phyloP scores from a whole-genome alignment of 257 asterid genomes.

The Plantago elongata region DNA sequence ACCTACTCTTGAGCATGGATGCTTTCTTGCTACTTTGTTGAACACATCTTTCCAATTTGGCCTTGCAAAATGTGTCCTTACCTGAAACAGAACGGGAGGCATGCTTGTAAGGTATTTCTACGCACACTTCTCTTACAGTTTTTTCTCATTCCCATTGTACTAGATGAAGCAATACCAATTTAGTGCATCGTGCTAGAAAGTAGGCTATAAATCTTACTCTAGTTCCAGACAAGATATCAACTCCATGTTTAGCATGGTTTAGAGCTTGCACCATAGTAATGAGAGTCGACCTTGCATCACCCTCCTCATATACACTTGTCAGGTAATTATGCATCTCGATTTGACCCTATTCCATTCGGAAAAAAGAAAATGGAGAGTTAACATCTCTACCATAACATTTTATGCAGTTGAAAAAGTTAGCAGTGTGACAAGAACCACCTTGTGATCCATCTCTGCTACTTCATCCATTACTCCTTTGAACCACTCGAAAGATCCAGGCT shows the following conservation, averaged over 20 bases:
- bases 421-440: conserved; percentile 34
- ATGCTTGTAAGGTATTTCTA: neutral
- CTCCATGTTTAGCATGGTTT: conserved; percentile 92
- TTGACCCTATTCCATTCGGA: conserved; percentile 53
- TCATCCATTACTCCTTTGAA: conserved; percentile 93
- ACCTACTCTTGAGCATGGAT: conserved; percentile 86
- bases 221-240: conserved; percentile 92
- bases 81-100: conserved; percentile 40
- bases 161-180: neutral
- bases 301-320: conserved; percentile 89
- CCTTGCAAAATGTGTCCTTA: conserved; percentile 58
- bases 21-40: conserved; percentile 66
- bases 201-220: conserved; percentile 39
- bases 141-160: neutral
- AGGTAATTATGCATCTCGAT: conserved; percentile 95
- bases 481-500: conserved; percentile 92
- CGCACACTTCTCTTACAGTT: neutral
- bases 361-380: neutral
- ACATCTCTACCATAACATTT: neutral
- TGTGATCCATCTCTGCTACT: conserved; percentile 87
- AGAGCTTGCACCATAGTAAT: conserved; percentile 97
- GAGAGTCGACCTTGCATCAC: conserved; percentile 93
- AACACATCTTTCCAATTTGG: conserved; percentile 77
- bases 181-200: neutral
- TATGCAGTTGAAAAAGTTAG: neutral